Conservation (phyloP, 257 asterid genomes). For the Scutellaria barbata region DNA sequence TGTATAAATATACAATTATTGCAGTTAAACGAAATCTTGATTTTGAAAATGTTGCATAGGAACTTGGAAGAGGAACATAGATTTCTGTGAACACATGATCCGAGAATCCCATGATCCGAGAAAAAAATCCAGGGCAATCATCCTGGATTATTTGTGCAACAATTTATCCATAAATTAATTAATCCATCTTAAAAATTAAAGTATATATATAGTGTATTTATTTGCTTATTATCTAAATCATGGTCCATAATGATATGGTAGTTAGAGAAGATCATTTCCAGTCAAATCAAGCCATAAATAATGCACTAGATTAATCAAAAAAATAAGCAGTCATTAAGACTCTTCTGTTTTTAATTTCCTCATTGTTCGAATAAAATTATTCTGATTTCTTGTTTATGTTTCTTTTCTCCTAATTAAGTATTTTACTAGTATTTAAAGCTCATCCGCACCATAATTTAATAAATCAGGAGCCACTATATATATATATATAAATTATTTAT, state of each 20-base stretch:
- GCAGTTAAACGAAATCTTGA: neutral
- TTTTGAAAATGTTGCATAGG: conserved; percentile 27
- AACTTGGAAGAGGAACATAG: conserved; percentile 32
- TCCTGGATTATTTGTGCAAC: conserved; percentile 16
- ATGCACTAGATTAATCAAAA: neutral
- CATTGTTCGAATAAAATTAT: neutral
- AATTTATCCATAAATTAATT: conserved; percentile 21
- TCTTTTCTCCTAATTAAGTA: neutral
- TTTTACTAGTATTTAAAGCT: neutral
- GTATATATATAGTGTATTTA: neutral
- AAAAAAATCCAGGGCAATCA: conserved; percentile 35
- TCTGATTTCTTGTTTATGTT: neutral
- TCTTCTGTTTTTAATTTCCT: conserved; percentile 6
- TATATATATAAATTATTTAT: neutral
- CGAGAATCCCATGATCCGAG: conserved; percentile 51
- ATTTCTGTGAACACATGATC: conserved; percentile 45
- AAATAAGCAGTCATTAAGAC: neutral
- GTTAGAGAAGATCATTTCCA: neutral
- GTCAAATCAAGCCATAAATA: conserved; percentile 10
- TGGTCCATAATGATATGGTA: neutral
- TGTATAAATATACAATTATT: too few relatives aligned
- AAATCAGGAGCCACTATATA: neutral
- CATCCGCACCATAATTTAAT: neutral
- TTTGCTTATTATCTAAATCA: neutral
- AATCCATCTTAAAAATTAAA: neutral